These are phyloP conservation scores for Fusarium luffae DNA, from an alignment of 2,329 filamentous ascomycete genomes.

Conservation along the genomic window DNA sequence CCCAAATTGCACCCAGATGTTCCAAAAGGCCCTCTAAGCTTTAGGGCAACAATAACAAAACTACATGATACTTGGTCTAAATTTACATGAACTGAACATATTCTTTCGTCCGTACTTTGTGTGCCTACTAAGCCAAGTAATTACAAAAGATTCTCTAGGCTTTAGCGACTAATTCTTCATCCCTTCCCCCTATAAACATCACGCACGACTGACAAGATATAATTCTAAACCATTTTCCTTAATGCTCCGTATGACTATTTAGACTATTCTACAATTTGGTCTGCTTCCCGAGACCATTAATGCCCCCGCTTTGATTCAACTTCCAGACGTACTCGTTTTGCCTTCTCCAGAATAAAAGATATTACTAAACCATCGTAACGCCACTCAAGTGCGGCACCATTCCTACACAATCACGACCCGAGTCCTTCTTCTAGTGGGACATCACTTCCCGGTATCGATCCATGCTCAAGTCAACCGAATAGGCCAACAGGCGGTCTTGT, in stretches of 20 bases:
- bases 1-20: too few relatives aligned
- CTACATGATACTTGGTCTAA: background rate
- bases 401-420: conserved; percentile 17
- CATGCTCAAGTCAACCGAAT: conserved; percentile 76
- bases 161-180: too few relatives aligned
- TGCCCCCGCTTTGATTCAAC: conserved; percentile 8
- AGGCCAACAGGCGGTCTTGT: conserved; percentile 76
- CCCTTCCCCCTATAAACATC: too few relatives aligned
- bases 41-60: background rate
- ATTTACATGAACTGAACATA: background rate
- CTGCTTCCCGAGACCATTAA: conserved; percentile 22
- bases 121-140: background rate
- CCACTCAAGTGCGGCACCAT: conserved; percentile 13
- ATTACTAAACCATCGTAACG: conserved; percentile 39
- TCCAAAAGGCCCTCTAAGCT: background rate
- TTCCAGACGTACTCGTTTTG: conserved; percentile 14
- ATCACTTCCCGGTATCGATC: conserved; percentile 75
- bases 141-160: background rate
- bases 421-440: conserved; percentile 52
- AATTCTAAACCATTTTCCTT: background rate
- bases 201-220: background rate
- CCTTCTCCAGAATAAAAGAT: background rate
- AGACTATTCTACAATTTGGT: conserved; percentile 45
- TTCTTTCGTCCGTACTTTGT: background rate
- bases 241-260: conserved; percentile 34